Base-by-base conservation (phyloP, 2,329 filamentous ascomycete genomes). In the Kalaharituber pfeilii region DNA sequence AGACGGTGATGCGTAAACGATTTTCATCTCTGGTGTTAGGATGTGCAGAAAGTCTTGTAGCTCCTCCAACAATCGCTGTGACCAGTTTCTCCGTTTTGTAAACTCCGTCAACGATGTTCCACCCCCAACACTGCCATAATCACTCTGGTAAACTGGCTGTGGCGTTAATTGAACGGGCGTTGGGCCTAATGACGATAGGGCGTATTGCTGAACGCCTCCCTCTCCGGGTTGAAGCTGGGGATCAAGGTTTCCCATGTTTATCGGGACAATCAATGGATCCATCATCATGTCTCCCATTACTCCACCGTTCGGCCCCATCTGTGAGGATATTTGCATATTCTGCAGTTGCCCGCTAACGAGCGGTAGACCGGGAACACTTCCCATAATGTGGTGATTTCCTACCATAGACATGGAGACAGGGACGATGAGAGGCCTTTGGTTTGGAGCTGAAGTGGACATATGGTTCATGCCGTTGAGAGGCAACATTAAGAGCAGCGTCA, bases 41-140 rank as follows among this genome's bases (percentile, higher is more conserved):
- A 96, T 87, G 66, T 94, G 81, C 53, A 94, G 70, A 62, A 95
- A 79, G 68, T 95, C 89, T 65, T 82, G 84, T 62, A 96, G 73
- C 72, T 94, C 88, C 67, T 93, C 85, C 24, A 95, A 78, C 11
- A 94, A 82, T 60, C 85, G 82, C 66, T 88, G 84, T 15, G 86
- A 83, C 89, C 89, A 95, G 66, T 91, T 81, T 57, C 76, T 70
- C 55, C 79, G 71, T 66, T 80, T 80, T 15, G 76, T 81, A 62
- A 81, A 81, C 65, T 81, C 76, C 60, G 77, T 80, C 61, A 80
- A 67, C 6, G 75, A 80, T 67, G 75, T 80, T 51, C 71, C 70
- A 13, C 67, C 65, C 39, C 67, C 69, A 63, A 66, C 51, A 25
- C 25, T 20, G 33, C 55, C 59, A 24, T 59, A 60, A 22, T 60